Evolutionary conservation across 78 protist genomes (phyloP).

Genomic region (slime mould (Dictyostelium discoideum)): dicty_2.7 NC_007088.5:3654501-3655000

Average conservation of each 20-base stretch:
- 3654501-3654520: constrained; percentile 85
- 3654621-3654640: constrained; percentile 90
- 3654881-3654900: neutral
- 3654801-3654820: constrained; percentile 72
- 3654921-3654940: neutral
- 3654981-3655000: constrained; percentile 74
- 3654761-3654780: constrained; percentile 89
- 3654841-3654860: constrained; percentile 89
- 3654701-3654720: constrained; percentile 83
- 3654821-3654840: constrained; percentile 87
- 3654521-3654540: constrained; percentile 89
- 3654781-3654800: constrained; percentile 91
- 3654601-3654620: constrained; percentile 68
- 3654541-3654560: constrained; percentile 88
- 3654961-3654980: neutral
- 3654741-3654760: constrained; percentile 89
- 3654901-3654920: no score
- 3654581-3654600: constrained; percentile 88
- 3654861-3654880: constrained; percentile 75
- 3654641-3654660: constrained; percentile 87
- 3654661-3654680: constrained; percentile 84
- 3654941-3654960: neutral
- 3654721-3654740: constrained; percentile 93
- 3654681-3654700: constrained; percentile 86
- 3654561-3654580: constrained; percentile 86